Conservation (phyloP, 169 alveolate species). For the Babesia ovata region DNA sequence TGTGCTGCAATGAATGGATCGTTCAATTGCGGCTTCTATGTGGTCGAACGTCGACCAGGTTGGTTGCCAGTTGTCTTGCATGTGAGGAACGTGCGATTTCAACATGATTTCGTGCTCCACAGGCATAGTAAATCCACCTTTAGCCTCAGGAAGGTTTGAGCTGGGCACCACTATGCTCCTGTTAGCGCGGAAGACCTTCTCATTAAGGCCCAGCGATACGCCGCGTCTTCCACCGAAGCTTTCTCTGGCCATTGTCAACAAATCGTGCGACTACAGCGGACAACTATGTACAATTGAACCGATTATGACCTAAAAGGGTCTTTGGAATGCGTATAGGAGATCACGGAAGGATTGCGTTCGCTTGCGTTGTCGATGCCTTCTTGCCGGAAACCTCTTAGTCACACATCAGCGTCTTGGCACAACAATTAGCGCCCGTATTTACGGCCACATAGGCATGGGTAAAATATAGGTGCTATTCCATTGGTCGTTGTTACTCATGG, state of each 20-base stretch:
- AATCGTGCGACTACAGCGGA: no score
- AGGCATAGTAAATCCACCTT: neutral
- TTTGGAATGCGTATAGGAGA: no score
- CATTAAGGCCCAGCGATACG: constrained; percentile 51
- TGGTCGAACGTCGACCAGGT: constrained; percentile 8
- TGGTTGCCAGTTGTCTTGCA: constrained; percentile 12
- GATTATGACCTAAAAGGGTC: no score
- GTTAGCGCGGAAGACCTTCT: constrained; percentile 25
- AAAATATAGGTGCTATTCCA: no score
- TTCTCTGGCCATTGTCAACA: neutral
- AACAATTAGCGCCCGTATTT: no score
- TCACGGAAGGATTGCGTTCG: no score
- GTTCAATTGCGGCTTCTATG: constrained; percentile 8
- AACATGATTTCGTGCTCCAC: neutral
- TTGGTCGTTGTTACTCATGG: no score
- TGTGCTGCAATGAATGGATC: neutral
- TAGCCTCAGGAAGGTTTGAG: neutral
- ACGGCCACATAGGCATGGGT: no score
- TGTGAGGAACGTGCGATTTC: neutral
- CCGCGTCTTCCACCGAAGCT: constrained; percentile 19
- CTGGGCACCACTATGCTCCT: constrained; percentile 38
- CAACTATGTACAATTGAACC: no score
- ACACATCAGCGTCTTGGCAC: no score
- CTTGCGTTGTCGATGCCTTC: no score
- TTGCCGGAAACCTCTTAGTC: no score